Evolutionary conservation across 2,329 filamentous ascomycete species (phyloP), one percentile per base, ranked within the genome.

Genomic region (Didymella glomerata): DNA sequence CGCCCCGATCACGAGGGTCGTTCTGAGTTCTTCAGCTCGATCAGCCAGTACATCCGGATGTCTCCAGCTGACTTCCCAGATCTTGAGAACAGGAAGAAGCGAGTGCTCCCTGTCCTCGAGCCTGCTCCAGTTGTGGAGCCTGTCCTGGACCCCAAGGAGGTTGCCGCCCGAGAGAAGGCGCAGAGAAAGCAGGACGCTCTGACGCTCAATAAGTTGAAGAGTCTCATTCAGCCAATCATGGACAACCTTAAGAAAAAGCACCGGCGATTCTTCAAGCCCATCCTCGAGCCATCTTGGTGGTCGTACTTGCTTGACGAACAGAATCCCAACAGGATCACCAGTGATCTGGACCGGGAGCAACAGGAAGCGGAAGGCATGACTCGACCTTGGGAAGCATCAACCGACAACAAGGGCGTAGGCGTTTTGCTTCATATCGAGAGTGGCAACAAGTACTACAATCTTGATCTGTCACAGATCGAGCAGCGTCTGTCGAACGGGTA

Each of bases 401-500:
- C 87, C 67, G 94, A 99, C 74, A 88, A 88, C 63, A 86, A 95
- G 64, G 93, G 90, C 9, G 87, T 90, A 11, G 83, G 87, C 40
- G 93, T 93, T 16, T 81, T 99, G 44, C 83, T 87, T 38, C 91
- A 98, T 65, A 88, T 86, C 5, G 84, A 85, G 2, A 91, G 88
- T 1, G 88, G 88, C 57, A 97, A 95, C 76, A 95, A 93, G 76
- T 98, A 89, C 76, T 98, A 97, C 81, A 99, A 99, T 68, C 82
- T 99, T 45, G 93, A 98, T 72, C 91, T 94, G 11, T 90, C 90
- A 3, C 94, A 90, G 1, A 97, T 99, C 52, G 95, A 99, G 79
- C 93, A 97, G 75, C 89, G 95, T n/a, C 82, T 99, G 32, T 96
- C 93, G 4, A 98, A 99, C 75, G 95, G 95, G 5, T 99, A 92